These are phyloP conservation scores for Globisporangium nunn DNA, from an alignment of 352 stramenopile genomes.

Conservation along the genomic window DNA sequence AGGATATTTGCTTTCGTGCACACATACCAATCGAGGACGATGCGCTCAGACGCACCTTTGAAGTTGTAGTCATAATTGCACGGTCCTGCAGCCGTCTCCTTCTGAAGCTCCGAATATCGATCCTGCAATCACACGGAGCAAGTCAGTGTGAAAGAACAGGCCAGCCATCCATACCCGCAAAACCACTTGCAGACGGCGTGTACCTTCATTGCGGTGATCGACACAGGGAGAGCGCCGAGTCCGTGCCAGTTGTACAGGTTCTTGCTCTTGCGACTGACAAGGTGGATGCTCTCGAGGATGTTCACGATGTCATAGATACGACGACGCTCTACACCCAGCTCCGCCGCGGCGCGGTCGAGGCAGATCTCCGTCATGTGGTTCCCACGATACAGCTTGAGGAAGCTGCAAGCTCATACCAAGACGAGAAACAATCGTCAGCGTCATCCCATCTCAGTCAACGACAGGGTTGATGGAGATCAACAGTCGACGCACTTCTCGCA, in stretches of 20 bases:
- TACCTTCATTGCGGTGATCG: slow-evolving; percentile 74
- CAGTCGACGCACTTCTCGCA: slow-evolving; percentile 67
- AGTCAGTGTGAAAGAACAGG: background rate
- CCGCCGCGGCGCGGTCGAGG: slow-evolving; percentile 52
- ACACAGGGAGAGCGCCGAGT: slow-evolving; percentile 49
- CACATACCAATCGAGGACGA: background rate
- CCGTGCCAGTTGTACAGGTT: slow-evolving; percentile 94
- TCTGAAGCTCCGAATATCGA: slow-evolving; percentile 37
- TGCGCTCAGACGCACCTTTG: slow-evolving; percentile 31
- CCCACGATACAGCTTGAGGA: slow-evolving; percentile 66
- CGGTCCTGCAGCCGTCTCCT: slow-evolving; percentile 13
- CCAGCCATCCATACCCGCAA: background rate
- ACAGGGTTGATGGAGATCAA: background rate
- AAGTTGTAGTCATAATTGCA: slow-evolving; percentile 43
- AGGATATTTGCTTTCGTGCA: background rate
- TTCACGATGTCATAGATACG: slow-evolving; percentile 98
- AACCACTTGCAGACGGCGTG: background rate
- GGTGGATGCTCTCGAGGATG: slow-evolving; percentile 93
- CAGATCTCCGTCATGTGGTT: slow-evolving; percentile 72
- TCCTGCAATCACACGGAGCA: slow-evolving; percentile 14
- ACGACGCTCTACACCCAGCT: slow-evolving; percentile 88
- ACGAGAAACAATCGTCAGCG: background rate
- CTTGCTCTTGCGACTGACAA: slow-evolving; percentile 94
- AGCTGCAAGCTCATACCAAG: slow-evolving; percentile 24
- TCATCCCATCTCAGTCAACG: background rate